Base-by-base conservation (phyloP, 371 early-diverging fungal genomes). In the Rhizomucor pusillus region DNA sequence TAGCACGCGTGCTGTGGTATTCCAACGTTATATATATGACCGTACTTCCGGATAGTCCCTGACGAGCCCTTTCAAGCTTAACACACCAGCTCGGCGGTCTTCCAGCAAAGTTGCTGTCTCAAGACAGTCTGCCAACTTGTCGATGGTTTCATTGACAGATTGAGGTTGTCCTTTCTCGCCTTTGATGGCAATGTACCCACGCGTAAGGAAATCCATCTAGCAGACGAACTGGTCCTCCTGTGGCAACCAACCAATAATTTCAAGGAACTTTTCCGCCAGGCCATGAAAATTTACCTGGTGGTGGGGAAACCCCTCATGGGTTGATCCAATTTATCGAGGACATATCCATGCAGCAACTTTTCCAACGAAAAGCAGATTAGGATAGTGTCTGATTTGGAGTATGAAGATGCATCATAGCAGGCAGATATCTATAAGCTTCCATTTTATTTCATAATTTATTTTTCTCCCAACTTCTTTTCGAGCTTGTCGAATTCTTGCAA, bases 31-130 rank as follows among this genome's bases (percentile, higher is more conserved):
- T n/a, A n/a, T n/a, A 25, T 25, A 23, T 47, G 19, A 5, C 25
- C 33, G 36, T 65, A 75, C 71, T 71, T 69, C 67, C 49, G 67
- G 68, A 62, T 71, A 70, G 50, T 97, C 93, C 43, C 90, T 69
- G 7, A 91, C 82, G 35, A 96, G 80, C 0, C 92, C 93, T 58
- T 92, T 93, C 43, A 98, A 71, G 5, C 90, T 88, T 25, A 89
- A 78, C 4, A 94, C 91, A 5, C 92, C 92, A 2, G 94, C 92
- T 41, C 95, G 73, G 49, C 92, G 71, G 72, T 98, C 97, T 63
- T 97, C 95, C 22, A 92, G 62, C 20, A 93, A 76, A 5, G 92
- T 91, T 3, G 92, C 85, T 41, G 91, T 85, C 52, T 79, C 81
- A 23, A 92, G 85, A 45, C 95, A 84, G 63, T 94, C 95, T 29